Conservation (phyloP, 352 stramenopile species). For the Phytopythium aichiense region DNA sequence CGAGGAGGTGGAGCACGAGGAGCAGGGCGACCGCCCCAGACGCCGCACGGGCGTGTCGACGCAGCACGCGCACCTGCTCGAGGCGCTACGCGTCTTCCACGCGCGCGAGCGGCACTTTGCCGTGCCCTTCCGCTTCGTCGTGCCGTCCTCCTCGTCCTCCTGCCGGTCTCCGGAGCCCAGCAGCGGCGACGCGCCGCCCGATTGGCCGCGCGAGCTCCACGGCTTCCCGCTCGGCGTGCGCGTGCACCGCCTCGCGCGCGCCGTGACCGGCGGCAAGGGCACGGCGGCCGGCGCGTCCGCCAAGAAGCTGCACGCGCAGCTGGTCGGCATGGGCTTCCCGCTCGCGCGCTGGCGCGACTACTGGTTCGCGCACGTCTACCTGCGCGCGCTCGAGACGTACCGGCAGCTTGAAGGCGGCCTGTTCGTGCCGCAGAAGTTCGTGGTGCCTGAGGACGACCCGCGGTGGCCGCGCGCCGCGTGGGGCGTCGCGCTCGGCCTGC, state of each 20-base stretch:
- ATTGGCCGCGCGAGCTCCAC: constrained; percentile 49
- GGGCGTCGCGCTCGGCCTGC: constrained; percentile 81
- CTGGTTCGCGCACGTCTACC: constrained; percentile 48
- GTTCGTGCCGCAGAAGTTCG: constrained; percentile 92
- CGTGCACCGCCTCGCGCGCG: constrained; percentile 53
- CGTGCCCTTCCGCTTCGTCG: constrained; percentile 37
- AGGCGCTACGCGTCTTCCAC: constrained; percentile 50
- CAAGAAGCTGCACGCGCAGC: constrained; percentile 25
- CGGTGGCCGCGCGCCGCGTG: constrained; percentile 78
- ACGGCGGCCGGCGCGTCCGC: constrained; percentile 18
- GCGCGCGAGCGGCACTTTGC: constrained; percentile 60
- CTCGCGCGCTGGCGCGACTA: constrained; percentile 56
- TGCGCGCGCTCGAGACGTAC: constrained; percentile 82
- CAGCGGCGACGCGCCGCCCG: not conserved
- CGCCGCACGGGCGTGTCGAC: not conserved
- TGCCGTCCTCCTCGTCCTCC: constrained; percentile 32
- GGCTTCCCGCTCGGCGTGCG: constrained; percentile 47
- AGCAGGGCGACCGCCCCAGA: not conserved
- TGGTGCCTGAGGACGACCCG: constrained; percentile 60
- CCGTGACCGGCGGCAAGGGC: constrained; percentile 11
- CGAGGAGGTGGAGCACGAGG: not conserved
- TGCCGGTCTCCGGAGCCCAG: no score
- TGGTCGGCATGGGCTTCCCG: constrained; percentile 57
- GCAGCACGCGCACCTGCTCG: constrained; percentile 28
- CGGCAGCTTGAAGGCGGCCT: constrained; percentile 77